Base-by-base conservation (phyloP, 352 stramenopile species). In the Globisporangium acanthophoron region DNA sequence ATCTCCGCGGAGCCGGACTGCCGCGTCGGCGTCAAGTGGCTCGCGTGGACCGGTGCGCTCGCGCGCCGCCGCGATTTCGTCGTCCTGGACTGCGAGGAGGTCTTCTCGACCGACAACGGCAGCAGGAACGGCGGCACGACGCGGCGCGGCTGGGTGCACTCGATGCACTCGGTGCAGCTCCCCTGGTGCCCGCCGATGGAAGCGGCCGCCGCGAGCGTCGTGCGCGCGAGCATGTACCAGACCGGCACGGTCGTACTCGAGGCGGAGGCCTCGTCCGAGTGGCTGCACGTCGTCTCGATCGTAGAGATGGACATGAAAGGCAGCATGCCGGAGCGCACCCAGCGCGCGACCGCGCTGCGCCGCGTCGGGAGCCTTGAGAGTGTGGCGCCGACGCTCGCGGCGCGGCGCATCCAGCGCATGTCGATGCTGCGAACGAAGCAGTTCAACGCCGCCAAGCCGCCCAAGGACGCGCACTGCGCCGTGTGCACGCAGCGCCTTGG, bases 121-220 rank as follows among this genome's bases (percentile, higher is more conserved):
- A 45, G 62, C 21, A 49, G 37, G 35, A 41, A 15, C 35, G 35
- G 35, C 12, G 35, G 27, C 15, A 51, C 8, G 18, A 33, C 57
- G 2, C 55, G 66, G 6, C 68, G 67, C 16, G 77, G 77, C 8
- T 87, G 73, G 74, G 70, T 80, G 16, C 72, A 78, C 9, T 70
- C 66, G 52, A 71, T 87, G 59, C 77, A 87, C 57, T 87, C 77
- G 43, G 78, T 87, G 49, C 74, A 82, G 49, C 65, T 87, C 20
- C 69, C 75, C 16, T 80, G 70, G 53, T 83, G 70, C 54, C 73
- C 74, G 31, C 49, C 70, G 39, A 61, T 84, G 18, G 66, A 75
- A 21, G 68, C 71, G 49, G 49, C 54, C 0, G 58, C 70, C 0
- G 58, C 70, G 31, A 58, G 58, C 62, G 58, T 75, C 41, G 61